Percentiles rank a stretch among this genome's conserved stretches.
Evolutionary conservation across 768 basidiomycete genomes (phyloP).

Genomic region (Lyophyllum semitale): DNA sequence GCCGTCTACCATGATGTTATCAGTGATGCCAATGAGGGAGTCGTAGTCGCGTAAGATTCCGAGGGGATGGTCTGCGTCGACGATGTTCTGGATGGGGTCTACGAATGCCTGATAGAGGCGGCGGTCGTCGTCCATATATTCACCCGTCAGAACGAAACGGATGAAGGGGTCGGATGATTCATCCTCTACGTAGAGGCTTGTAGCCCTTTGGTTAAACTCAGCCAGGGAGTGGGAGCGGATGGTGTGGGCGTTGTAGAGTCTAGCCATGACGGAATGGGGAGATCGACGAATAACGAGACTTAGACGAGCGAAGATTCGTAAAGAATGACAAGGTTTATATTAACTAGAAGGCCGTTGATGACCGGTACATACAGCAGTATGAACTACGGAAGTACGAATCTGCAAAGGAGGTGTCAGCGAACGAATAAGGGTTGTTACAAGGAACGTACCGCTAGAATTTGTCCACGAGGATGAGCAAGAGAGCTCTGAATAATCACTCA

Average conservation of each 20-base stretch:
- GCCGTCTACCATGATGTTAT: slow-evolving; percentile 6
- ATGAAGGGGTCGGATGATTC: not conserved
- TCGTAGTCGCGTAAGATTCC: slow-evolving; percentile 18
- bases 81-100: not conserved
- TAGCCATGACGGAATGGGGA: not conserved
- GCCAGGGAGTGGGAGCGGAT: not conserved
- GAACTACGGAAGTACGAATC: too few relatives aligned
- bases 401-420: too few relatives aligned
- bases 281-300: too few relatives aligned
- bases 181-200: not conserved
- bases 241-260: slow-evolving; percentile 1
- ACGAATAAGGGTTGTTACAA: too few relatives aligned
- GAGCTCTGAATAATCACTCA: too few relatives aligned
- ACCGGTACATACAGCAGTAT: too few relatives aligned
- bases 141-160: not conserved
- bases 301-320: too few relatives aligned
- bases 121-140: not conserved
- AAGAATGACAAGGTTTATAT: too few relatives aligned
- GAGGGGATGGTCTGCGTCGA: not conserved
- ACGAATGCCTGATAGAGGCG: not conserved
- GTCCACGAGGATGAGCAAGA: too few relatives aligned
- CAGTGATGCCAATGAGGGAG: slow-evolving; percentile 17
- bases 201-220: not conserved
- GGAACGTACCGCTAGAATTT: too few relatives aligned
- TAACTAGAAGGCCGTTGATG: too few relatives aligned